Evolutionary conservation across 2,329 filamentous ascomycete species (phyloP).

Genomic region (Colletotrichum theobromicola): DNA sequence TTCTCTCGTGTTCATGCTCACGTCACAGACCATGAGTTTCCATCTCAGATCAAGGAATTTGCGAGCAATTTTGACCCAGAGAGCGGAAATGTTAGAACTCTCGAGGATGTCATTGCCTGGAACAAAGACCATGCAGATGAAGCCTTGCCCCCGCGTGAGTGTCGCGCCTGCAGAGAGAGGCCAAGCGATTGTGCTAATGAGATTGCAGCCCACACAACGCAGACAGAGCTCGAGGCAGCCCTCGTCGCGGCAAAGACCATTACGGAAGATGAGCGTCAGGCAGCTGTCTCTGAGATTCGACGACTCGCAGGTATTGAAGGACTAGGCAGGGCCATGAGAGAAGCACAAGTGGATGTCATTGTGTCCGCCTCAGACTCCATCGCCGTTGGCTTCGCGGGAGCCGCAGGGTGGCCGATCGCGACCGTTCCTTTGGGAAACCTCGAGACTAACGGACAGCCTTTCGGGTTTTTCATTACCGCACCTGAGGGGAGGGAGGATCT

Average conservation of each 20-base stretch:
- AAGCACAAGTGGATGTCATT: constrained; percentile 22
- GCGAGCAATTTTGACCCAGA: not conserved
- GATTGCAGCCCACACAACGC: not conserved
- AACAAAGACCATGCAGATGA: constrained; percentile 24
- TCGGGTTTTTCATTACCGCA: constrained; percentile 30
- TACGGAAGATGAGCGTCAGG: not conserved
- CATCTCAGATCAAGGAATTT: not conserved
- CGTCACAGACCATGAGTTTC: not conserved
- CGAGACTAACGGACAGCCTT: constrained; percentile 28
- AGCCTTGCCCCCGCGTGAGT: constrained; percentile 25
- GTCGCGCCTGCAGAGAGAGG: not conserved
- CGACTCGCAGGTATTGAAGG: not conserved
- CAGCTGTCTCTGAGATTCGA: not conserved
- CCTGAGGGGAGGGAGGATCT: not conserved
- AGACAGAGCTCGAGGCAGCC: not conserved
- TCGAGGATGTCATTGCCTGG: constrained; percentile 26
- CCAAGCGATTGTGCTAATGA: not conserved
- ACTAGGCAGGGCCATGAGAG: not conserved
- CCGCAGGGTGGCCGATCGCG: constrained; percentile 29
- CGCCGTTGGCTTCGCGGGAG: constrained; percentile 22
- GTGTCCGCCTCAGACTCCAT: constrained; percentile 24
- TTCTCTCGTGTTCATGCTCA: not conserved
- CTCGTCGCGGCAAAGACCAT: not conserved
- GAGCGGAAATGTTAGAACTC: not conserved
- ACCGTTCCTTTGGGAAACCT: constrained; percentile 29